Percentiles rank a stretch among this genome's conserved stretches.
These are phyloP conservation scores for Fusarium paranaense DNA, from an alignment of 2,329 filamentous ascomycete species.

Conservation along the genomic window DNA sequence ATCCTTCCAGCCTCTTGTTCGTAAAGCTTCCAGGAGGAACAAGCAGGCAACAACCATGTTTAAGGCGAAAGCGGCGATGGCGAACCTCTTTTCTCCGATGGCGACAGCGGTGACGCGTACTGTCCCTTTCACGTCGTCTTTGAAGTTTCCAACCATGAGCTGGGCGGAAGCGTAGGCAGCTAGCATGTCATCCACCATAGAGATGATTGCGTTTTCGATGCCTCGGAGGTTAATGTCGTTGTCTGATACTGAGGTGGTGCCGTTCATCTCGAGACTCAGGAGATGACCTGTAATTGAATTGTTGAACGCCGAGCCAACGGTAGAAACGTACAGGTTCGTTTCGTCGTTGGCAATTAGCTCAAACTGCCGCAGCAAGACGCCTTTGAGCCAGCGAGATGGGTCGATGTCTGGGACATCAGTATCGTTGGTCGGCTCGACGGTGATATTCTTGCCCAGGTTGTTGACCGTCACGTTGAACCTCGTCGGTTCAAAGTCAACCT, in stretches of 20 bases:
- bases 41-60: constrained; percentile 7
- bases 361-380: constrained; percentile 47
- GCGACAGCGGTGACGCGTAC: constrained; percentile 10
- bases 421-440: constrained; percentile 12
- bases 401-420: constrained; percentile 9
- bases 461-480: constrained; percentile 13
- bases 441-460: constrained; percentile 13
- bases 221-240: neutral
- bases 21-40: constrained; percentile 19
- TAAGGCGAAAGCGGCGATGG: constrained; percentile 14
- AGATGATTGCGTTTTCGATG: neutral
- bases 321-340: constrained; percentile 51
- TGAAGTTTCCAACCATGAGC: constrained; percentile 6
- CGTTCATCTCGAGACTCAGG: constrained; percentile 14
- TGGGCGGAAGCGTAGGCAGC: neutral
- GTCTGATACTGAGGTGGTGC: neutral
- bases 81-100: constrained; percentile 15
- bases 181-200: constrained; percentile 7
- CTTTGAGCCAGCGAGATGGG: constrained; percentile 7
- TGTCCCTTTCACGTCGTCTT: neutral
- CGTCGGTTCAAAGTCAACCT: constrained; percentile 16
- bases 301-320: constrained; percentile 50
- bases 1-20: constrained; percentile 31
- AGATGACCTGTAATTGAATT: constrained; percentile 16
- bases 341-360: constrained; percentile 51